phyloP scores from a whole-genome alignment of 495 filamentous ascomycete species.

The Penicillium atrosanguineum region DNA sequence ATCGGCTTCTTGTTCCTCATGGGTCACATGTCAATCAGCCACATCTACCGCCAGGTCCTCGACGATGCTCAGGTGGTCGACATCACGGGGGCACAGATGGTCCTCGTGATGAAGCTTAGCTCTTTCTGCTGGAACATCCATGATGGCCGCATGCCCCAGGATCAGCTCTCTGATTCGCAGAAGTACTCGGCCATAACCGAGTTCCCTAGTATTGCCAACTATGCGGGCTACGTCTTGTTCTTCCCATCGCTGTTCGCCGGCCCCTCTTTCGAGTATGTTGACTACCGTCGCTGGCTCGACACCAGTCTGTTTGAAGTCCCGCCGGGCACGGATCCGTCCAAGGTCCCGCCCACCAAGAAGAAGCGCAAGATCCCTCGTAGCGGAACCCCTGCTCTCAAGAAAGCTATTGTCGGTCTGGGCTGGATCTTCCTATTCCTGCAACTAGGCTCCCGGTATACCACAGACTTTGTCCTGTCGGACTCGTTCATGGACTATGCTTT shows the following conservation, averaged over 20 bases:
- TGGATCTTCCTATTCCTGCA: conserved; percentile 84
- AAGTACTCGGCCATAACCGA: conserved; percentile 73
- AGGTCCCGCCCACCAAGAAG: conserved; percentile 79
- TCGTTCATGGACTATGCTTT: conserved; percentile 65
- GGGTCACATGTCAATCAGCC: conserved; percentile 90
- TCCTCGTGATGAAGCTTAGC: conserved; percentile 95
- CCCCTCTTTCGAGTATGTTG: conserved; percentile 89
- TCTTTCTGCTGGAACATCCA: conserved; percentile 97
- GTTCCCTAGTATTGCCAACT: conserved; percentile 76
- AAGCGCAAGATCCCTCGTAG: conserved; percentile 94
- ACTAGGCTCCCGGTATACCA: conserved; percentile 64
- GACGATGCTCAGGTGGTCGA: conserved; percentile 67
- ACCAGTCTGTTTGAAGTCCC: conserved; percentile 91
- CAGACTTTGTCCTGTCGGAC: conserved; percentile 57
- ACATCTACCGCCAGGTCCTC: conserved; percentile 74
- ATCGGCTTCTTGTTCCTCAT: conserved; percentile 89
- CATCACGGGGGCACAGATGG: conserved; percentile 97
- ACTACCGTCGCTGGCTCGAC: conserved; percentile 90
- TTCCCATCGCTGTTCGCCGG: conserved; percentile 87
- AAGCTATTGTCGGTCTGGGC: conserved; percentile 63
- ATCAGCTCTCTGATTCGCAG: conserved; percentile 80
- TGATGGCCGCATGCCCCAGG: conserved; percentile 76
- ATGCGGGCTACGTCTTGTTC: conserved; percentile 86
- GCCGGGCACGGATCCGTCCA: conserved; percentile 70
- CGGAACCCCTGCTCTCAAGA: conserved; percentile 78